Evolutionary conservation across 1,284 basidiomycete genomes (phyloP), one percentile per base, ranked within the genome.

Genomic region (Cryptococcus neoformans): DNA sequence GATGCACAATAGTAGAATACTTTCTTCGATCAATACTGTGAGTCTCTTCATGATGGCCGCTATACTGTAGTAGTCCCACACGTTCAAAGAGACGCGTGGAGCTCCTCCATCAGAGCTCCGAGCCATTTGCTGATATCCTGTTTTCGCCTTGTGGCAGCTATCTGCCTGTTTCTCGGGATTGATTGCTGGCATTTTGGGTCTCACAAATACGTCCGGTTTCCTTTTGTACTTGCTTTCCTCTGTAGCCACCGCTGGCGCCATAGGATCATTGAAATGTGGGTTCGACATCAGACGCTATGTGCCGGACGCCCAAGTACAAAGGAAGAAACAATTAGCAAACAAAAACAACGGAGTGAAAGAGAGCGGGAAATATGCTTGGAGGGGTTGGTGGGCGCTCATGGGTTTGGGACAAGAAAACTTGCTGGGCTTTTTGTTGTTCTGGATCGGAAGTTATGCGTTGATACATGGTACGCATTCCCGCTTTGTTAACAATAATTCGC

Each of bases 361-460:
- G 65, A 1, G 11, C 40, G n/a, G 10, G 40, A 41, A 11, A 11
- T 39, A 38, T 3, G 10, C n/a, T 9, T 68, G 66, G 70, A 68
- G 62, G 46, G 77, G 72, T 10, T 74, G 72, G 70, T 75, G 80
- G 67, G 88, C 87, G 55, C 77, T 92, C 44, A 76, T 86, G 49
- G 90, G 87, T 57, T 86, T 91, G 0, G 89, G 89, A 10, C 87
- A 90, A 75, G 90, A 93, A 76, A 92, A 91, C 64, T 80, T 87
- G 16, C 87, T 89, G 67, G 89, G 89, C 1, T 94, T 92, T 70
- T 82, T 94, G 59, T 81, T 93, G 46, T 86, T 88, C 39, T 94
- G 90, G 90, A 94, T 91, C 41, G 79, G 92, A 56, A 88, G 90
- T 74, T 92, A 89, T 74, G 70, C 68, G 12, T 54, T 72, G 45